Base-by-base conservation (phyloP, 1,284 basidiomycete species). In the Fistulina hepatica region DNA sequence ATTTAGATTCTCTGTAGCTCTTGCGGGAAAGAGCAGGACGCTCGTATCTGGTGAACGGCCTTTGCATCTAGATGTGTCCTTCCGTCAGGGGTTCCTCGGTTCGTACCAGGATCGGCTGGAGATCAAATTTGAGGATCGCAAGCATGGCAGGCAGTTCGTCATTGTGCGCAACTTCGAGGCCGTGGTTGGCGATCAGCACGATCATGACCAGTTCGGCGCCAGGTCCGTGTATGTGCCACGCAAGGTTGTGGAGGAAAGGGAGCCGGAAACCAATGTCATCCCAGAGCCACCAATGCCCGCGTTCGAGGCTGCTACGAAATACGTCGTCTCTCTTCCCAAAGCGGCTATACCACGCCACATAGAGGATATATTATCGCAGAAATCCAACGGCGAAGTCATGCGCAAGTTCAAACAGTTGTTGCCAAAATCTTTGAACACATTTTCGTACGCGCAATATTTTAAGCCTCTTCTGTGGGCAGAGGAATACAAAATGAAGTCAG, bases 401-500 rank as follows among this genome's bases (percentile, higher is more conserved):
- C 32, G 45, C 9, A 36, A 47, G 16, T 16, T 70, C 10, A 47
- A 43, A 6, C 44, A 56, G 0, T 64, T 62, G 32, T 49, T 69
- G 48, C 61, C 63, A 8, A 13, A 19, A 1, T 27, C 30, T 3
- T 56, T 71, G 25, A 55, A 51, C 23, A 37, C 47, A 77, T 16
- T 72, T 72, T 0, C 64, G 0, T 73, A 78, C 44, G 55, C 56
- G 1, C 52, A 60, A 0, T 58, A 65, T 41, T 77, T 73, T 52
- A 68, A 71, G 47, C 51, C 54, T 13, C 47, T 80, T 4, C 45
- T 79, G 2, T 76, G 74, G 71, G 56, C 67, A 2, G 76, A 81
- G 47, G 77, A 81, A 42, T 54, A 58, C 38, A 64, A 67, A 15
- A 69, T 70, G 58, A 67, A 69, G 77, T 78, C 47, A 36, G 71